A percentile compares a stretch with the other conserved stretches of the same genome.
Evolutionary conservation across 345 rosid genomes (phyloP).

Genomic region (Euclidium syriacum): DNA sequence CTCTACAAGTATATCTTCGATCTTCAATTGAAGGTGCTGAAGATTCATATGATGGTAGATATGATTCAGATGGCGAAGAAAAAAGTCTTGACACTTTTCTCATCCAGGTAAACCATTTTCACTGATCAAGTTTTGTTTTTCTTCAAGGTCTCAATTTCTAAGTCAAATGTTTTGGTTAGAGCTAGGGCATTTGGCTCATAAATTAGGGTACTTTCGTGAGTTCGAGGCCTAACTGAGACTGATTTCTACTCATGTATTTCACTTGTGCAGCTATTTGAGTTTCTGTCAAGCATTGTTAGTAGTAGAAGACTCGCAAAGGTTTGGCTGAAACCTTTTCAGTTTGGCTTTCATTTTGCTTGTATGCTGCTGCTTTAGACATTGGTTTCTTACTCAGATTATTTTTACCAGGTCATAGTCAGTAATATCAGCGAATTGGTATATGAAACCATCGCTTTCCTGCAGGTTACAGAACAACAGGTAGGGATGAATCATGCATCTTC

Average conservation of each 20-base stretch:
- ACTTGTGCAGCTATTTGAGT: conserved; percentile 72
- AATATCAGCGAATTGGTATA: conserved; percentile 72
- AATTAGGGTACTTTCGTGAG: not conserved
- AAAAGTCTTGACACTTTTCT: conserved; percentile 86
- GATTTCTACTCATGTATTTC: conserved; percentile 21
- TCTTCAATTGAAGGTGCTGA: conserved; percentile 75
- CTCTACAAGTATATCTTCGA: conserved; percentile 61
- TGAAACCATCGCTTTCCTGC: conserved; percentile 74
- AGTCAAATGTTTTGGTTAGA: not conserved
- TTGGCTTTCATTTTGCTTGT: not conserved
- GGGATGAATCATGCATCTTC: conserved; percentile 9
- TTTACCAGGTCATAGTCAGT: conserved; percentile 46
- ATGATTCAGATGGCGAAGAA: conserved; percentile 95
- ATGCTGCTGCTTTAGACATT: not conserved
- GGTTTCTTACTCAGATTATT: conserved; percentile 1
- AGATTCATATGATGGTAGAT: conserved; percentile 71
- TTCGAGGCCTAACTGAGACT: conserved; percentile 16
- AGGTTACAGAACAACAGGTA: conserved; percentile 91
- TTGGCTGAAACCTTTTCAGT: conserved; percentile 19
- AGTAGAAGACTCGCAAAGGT: conserved; percentile 68
- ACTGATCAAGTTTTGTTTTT: conserved; percentile 1
- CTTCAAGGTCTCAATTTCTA: conserved; percentile 1
- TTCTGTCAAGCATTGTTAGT: conserved; percentile 75
- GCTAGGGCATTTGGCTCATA: conserved; percentile 4
- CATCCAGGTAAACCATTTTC: conserved; percentile 54